These are phyloP conservation scores for Penicillium malachiteum DNA, from an alignment of 495 filamentous ascomycete genomes.

Conservation along the genomic window DNA sequence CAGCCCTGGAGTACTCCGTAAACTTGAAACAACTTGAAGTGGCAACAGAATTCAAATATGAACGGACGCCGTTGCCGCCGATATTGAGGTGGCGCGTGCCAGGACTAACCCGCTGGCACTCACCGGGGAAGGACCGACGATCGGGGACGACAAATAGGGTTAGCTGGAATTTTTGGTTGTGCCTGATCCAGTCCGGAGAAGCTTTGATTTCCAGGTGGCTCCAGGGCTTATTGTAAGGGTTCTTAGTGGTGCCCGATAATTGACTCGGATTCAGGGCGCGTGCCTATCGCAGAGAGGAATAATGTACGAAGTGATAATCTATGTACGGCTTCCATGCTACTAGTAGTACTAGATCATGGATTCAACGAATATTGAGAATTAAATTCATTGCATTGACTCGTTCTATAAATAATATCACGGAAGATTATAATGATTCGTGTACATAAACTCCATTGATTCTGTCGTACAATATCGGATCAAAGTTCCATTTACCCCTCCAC, in stretches of 20 bases:
- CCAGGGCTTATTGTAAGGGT: not conserved
- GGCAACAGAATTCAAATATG: not conserved
- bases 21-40: too few species aligned
- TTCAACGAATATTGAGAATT: too few species aligned
- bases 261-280: not conserved
- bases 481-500: constrained; percentile 8
- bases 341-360: too few species aligned
- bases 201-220: constrained; percentile 2
- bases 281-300: too few species aligned
- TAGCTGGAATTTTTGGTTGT: constrained; percentile 9
- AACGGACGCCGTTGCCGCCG: constrained; percentile 8
- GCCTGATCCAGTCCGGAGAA: not conserved
- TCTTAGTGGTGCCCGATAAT: not conserved
- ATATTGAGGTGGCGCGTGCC: constrained; percentile 1
- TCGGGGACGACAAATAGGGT: constrained; percentile 14
- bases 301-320: too few species aligned
- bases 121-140: constrained; percentile 6
- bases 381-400: too few species aligned
- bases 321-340: too few species aligned
- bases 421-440: too few species aligned
- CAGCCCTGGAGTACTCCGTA: not conserved
- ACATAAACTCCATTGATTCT: not conserved
- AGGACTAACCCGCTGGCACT: not conserved
- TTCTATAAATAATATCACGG: too few species aligned
- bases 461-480: not conserved